A percentile compares a stretch with the other conserved stretches of the same genome.
Evolutionary conservation across 495 filamentous ascomycete genomes (phyloP).

Genomic region (Tuber umbilicatum): DNA sequence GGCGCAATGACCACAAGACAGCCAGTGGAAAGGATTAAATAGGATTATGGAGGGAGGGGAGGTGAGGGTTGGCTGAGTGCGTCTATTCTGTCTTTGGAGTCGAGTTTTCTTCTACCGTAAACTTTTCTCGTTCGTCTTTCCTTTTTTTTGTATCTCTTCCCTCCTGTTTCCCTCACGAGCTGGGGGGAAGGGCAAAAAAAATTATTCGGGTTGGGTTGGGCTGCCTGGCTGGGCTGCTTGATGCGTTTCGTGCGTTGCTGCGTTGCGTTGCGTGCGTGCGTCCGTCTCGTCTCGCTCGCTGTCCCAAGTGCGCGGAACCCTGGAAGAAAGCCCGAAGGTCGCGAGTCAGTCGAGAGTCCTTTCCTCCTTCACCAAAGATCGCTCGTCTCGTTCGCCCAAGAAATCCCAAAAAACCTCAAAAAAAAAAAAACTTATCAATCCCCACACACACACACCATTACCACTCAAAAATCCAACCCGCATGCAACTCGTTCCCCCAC

Average conservation of each 20-base stretch:
- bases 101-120: constrained; percentile 7
- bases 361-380: constrained; percentile 25
- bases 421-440: constrained; percentile 8
- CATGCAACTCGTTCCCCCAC: neutral
- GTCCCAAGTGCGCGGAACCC: constrained; percentile 37
- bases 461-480: constrained; percentile 10
- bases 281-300: constrained; percentile 27
- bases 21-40: constrained; percentile 42
- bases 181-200: constrained; percentile 10
- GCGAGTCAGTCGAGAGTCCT: constrained; percentile 36
- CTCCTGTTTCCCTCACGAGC: neutral
- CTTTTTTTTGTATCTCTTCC: neutral
- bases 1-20: constrained; percentile 42
- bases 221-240: constrained; percentile 29
- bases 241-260: constrained; percentile 24
- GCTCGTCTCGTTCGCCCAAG: constrained; percentile 28
- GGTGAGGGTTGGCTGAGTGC: constrained; percentile 39
- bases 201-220: constrained; percentile 16
- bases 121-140: neutral
- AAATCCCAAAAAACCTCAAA: constrained; percentile 21
- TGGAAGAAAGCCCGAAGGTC: constrained; percentile 28
- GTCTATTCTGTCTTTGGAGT: constrained; percentile 18
- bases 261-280: constrained; percentile 18
- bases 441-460: constrained; percentile 14
- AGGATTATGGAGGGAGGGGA: constrained; percentile 28